phyloP scores from a whole-genome alignment of 1,284 basidiomycete species.

The Flammula alnicola region DNA sequence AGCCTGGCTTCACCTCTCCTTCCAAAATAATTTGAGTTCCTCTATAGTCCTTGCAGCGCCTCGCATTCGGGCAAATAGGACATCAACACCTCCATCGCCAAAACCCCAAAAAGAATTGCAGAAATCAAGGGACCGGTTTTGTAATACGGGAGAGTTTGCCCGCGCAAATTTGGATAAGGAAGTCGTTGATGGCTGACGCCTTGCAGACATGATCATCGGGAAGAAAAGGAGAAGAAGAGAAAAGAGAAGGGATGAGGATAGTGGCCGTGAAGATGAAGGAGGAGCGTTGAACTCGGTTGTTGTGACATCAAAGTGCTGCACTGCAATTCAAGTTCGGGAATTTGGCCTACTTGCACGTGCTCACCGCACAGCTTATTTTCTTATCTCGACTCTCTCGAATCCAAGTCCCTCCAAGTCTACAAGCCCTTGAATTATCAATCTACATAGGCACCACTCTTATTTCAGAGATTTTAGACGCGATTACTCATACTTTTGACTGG shows the following conservation, averaged over 20 bases:
- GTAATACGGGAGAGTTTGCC: constrained; percentile 53
- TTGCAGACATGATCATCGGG: constrained; percentile 51
- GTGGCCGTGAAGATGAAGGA: constrained; percentile 7
- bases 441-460: too few species aligned
- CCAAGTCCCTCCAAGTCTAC: too few species aligned
- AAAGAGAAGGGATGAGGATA: constrained; percentile 4
- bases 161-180: constrained; percentile 72
- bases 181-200: constrained; percentile 76
- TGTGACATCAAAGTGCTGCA: constrained; percentile 3
- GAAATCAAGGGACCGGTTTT: constrained; percentile 74
- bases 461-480: too few species aligned
- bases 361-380: neutral
- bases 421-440: too few species aligned
- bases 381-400: too few species aligned
- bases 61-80: constrained; percentile 87
- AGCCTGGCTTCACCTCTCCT: constrained; percentile 70
- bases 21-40: constrained; percentile 87
- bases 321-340: neutral
- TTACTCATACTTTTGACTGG: too few species aligned
- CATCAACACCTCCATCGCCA: constrained; percentile 88
- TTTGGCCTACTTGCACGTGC: constrained; percentile 5
- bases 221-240: constrained; percentile 9
- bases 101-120: constrained; percentile 97
- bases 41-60: constrained; percentile 88
- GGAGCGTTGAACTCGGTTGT: too few species aligned